Base-by-base conservation (phyloP, 495 filamentous ascomycete species). In the Mycothermus thermophilus region DNA sequence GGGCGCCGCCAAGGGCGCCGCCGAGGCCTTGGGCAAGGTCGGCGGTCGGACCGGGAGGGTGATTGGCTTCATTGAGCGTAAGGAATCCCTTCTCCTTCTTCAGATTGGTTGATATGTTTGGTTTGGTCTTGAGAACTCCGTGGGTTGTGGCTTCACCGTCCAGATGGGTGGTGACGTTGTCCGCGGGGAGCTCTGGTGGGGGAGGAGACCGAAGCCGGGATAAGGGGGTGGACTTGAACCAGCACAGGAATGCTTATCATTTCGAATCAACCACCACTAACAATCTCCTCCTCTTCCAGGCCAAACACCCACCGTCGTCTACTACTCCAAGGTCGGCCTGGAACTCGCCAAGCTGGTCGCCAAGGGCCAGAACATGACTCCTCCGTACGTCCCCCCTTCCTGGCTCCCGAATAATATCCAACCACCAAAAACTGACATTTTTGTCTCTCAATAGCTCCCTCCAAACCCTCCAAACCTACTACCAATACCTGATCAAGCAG, bases 321-420 rank as follows among this genome's bases (percentile, higher is more conserved):
- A 94, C 74, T 96, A 95, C 71, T 74, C 77, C 32, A 79, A 73
- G 52, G 90, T 99, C 51, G 85, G 71, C 41, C 53, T 83, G 40
- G 92, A 96, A 67, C 69, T 96, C 30, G 72, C 69, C 47, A 87
- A 79, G 70, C 60, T 95, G 38, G 79, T 96, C 38, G 84, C 86
- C 69, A 72, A 71, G 52, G 79, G 80, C 54, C 84, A 88, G 58
- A 81, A 76, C 64, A 95, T 99, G 85, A 63, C 65, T 46, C 88
- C 85, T 50, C 90, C 90, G 90, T 96, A 78, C 74, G 85, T 71
- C 19, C 22, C 6, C 11, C 11, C 9, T 18, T 12, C 5, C 14
- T 32, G 24, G 21, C 24, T 22, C 18, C 24, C 19, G 6, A 25
- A 25, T 25, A 6, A 25, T 25, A 25, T 25, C 11, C 6, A 25